Percentiles rank a stretch among this genome's conserved stretches.
These are phyloP conservation scores for Xylariaceae sp. DNA, from an alignment of 2,329 filamentous ascomycete species.

Conservation along the genomic window DNA sequence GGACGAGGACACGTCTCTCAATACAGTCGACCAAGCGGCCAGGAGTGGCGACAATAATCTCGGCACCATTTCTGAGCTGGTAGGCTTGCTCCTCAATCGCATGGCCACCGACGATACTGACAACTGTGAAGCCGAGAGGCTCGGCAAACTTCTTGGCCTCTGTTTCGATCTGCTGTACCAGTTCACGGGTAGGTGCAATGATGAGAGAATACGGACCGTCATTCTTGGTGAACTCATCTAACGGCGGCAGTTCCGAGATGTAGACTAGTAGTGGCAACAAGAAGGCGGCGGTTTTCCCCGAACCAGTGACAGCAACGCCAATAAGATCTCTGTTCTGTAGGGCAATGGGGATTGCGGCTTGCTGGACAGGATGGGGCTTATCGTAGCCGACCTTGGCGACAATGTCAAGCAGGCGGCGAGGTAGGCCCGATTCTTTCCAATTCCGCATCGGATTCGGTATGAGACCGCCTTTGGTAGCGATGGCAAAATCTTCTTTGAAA, in stretches of 20 bases:
- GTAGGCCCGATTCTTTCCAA: constrained; percentile 82
- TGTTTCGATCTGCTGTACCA: constrained; percentile 94
- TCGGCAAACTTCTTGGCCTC: constrained; percentile 90
- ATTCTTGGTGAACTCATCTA: constrained; percentile 82
- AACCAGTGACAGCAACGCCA: constrained; percentile 95
- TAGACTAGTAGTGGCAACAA: constrained; percentile 88
- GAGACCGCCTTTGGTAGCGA: constrained; percentile 84
- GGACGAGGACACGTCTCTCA: constrained; percentile 83
- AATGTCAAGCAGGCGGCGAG: constrained; percentile 72
- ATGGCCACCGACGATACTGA: constrained; percentile 97
- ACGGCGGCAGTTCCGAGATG: constrained; percentile 81
- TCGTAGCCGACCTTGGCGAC: constrained; percentile 83
- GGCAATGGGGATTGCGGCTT: constrained; percentile 92
- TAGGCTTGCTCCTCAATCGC: constrained; percentile 90
- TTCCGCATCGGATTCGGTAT: constrained; percentile 96
- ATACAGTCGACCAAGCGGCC: constrained; percentile 97
- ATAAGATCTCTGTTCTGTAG: constrained; percentile 93
- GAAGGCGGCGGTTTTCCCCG: constrained; percentile 96
- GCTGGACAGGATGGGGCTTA: constrained; percentile 87
- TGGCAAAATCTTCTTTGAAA: constrained; percentile 99
- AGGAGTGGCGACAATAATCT: constrained; percentile 98
- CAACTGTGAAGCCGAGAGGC: constrained; percentile 87
- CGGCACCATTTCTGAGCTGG: constrained; percentile 83
- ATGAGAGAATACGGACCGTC: constrained; percentile 98
- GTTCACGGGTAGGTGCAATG: constrained; percentile 89